Percentiles rank a stretch among this genome's conserved stretches.
phyloP scores from a whole-genome alignment of 2,329 filamentous ascomycete genomes.

The Penicillium digitatum region DNA sequence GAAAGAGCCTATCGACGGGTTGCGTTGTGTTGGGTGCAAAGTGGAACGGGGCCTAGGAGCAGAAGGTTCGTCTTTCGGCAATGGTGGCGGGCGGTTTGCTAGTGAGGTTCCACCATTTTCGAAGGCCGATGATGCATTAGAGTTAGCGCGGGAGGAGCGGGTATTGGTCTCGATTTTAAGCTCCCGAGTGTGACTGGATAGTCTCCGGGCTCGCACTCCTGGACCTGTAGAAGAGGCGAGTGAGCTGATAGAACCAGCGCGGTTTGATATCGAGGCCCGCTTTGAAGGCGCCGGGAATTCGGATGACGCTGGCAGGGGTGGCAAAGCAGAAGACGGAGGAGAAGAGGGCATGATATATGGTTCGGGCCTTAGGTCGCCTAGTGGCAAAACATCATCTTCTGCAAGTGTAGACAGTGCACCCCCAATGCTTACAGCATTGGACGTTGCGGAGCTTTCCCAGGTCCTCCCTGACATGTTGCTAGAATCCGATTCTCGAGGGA shows the following conservation, averaged over 20 bases:
- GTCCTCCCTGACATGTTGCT: constrained; percentile 73
- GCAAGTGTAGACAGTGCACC: constrained; percentile 69
- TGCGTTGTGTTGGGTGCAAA: constrained; percentile 29
- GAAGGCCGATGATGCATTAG: constrained; percentile 24
- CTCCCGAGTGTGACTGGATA: constrained; percentile 78
- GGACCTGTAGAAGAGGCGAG: constrained; percentile 25
- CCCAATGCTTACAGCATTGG: constrained; percentile 65
- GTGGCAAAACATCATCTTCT: constrained; percentile 52
- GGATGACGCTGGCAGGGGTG: constrained; percentile 45
- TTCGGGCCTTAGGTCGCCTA: constrained; percentile 33
- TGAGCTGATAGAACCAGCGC: constrained; percentile 20
- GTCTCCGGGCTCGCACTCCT: constrained; percentile 68
- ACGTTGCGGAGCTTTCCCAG: constrained; percentile 74
- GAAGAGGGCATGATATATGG: constrained; percentile 33
- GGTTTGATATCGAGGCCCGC: constrained; percentile 17
- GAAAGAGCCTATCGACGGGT: constrained; percentile 35
- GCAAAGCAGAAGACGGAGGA: constrained; percentile 42
- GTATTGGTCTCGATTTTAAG: constrained; percentile 79
- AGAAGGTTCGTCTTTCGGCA: constrained; percentile 31
- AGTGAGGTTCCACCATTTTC: constrained; percentile 27
- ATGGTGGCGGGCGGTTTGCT: constrained; percentile 24
- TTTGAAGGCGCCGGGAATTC: constrained; percentile 21
- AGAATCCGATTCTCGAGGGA: constrained; percentile 76
- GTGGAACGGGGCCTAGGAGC: constrained; percentile 15
- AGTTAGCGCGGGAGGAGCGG: constrained; percentile 28